A percentile compares a stretch with the other conserved stretches of the same genome.
Conservation (phyloP, 805 yeast genomes). For the Pichia kluyveri region DNA sequence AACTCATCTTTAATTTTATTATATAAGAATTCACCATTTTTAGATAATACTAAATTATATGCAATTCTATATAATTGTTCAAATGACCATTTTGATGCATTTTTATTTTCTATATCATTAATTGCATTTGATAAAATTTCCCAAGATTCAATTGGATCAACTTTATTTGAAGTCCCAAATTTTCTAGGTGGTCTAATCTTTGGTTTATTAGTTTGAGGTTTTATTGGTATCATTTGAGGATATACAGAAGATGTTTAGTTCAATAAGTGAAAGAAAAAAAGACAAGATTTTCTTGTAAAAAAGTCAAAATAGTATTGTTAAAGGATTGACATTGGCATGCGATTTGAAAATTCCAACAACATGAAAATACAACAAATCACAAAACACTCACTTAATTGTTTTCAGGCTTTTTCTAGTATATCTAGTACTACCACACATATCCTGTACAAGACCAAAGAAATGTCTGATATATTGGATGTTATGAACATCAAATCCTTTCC, state of each 20-base stretch:
- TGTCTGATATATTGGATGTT: slow-evolving; percentile 67
- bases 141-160: slow-evolving; percentile 62
- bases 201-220: slow-evolving; percentile 30
- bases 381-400: too few relatives aligned
- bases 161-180: slow-evolving; percentile 26
- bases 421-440: neutral
- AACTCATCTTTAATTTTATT: slow-evolving; percentile 47
- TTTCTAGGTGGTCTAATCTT: slow-evolving; percentile 63
- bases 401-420: neutral
- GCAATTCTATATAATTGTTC: slow-evolving; percentile 77
- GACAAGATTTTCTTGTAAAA: too few relatives aligned
- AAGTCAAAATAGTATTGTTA: too few relatives aligned
- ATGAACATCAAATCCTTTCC: slow-evolving; percentile 39
- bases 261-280: too few relatives aligned
- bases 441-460: neutral
- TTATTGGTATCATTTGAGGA: slow-evolving; percentile 2
- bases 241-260: too few relatives aligned
- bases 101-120: slow-evolving; percentile 57
- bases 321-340: too few relatives aligned
- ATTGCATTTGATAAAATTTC: slow-evolving; percentile 55
- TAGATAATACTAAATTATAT: slow-evolving; percentile 64
- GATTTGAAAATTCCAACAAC: too few relatives aligned
- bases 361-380: too few relatives aligned
- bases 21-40: slow-evolving; percentile 57
- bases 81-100: slow-evolving; percentile 67